Percentiles rank a stretch among this genome's conserved stretches.
phyloP scores from a whole-genome alignment of 2,329 filamentous ascomycete genomes.

The Penicillium polonicum region DNA sequence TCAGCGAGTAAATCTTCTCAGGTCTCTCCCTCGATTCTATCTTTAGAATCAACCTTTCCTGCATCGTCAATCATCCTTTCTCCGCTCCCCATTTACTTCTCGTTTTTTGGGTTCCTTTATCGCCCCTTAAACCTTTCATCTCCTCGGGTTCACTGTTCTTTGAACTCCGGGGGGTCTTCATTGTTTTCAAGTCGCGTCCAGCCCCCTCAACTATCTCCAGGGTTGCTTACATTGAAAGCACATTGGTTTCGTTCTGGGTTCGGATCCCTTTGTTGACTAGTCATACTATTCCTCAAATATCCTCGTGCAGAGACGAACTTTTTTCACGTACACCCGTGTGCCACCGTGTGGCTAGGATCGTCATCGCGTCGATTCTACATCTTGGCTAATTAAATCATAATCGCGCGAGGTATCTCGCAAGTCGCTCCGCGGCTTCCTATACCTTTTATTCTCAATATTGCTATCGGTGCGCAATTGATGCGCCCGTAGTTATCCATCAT shows the following conservation, averaged over 20 bases:
- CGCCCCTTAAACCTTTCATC: not conserved
- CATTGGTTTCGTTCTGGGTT: not conserved
- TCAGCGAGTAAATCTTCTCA: constrained; percentile 7
- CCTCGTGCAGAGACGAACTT: not conserved
- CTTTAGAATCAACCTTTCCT: constrained; percentile 32
- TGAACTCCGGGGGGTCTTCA: constrained; percentile 6
- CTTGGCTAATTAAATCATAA: constrained; percentile 1
- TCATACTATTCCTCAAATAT: not conserved
- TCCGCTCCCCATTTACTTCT: constrained; percentile 12
- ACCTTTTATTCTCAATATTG: not conserved
- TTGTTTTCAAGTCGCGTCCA: constrained; percentile 12
- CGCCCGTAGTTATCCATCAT: constrained; percentile 50
- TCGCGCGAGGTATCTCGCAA: constrained; percentile 2
- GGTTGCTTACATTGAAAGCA: constrained; percentile 4
- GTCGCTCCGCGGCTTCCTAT: not conserved
- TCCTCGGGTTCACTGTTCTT: constrained; percentile 7
- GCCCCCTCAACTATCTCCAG: constrained; percentile 7
- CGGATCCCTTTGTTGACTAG: constrained; percentile 5
- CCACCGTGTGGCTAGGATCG: constrained; percentile 1
- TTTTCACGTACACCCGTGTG: not conserved
- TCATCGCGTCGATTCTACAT: constrained; percentile 7
- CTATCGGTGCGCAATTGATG: constrained; percentile 10
- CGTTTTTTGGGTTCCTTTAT: constrained; percentile 4
- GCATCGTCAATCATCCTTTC: constrained; percentile 21
- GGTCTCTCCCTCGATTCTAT: constrained; percentile 23